Evolutionary conservation across 2,329 filamentous ascomycete species (phyloP).

Genomic region (Ophiocordyceps camponoti-leonardi): DNA sequence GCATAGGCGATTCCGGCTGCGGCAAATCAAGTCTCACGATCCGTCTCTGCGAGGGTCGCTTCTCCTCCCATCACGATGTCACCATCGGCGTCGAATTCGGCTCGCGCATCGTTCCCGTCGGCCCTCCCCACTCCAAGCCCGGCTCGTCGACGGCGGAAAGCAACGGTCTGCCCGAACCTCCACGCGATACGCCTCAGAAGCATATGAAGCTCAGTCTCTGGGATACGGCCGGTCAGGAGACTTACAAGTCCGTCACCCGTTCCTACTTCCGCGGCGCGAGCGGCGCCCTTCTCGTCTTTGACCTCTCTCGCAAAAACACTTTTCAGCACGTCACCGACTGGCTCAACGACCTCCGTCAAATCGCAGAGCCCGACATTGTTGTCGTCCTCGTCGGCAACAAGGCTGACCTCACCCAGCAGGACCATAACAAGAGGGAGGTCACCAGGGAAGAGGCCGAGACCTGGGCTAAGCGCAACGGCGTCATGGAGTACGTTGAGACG

Average conservation of each 20-base stretch:
- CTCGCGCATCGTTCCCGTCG: conserved; percentile 79
- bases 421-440: conserved; percentile 57
- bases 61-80: conserved; percentile 87
- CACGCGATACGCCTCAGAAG: conserved; percentile 33
- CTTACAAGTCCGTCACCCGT: conserved; percentile 88
- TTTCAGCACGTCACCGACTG: conserved; percentile 83
- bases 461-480: conserved; percentile 73
- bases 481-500: conserved; percentile 90
- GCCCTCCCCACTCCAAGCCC: conserved; percentile 50
- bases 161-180: conserved; percentile 36
- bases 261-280: conserved; percentile 77
- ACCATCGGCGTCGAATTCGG: conserved; percentile 96
- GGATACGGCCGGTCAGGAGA: conserved; percentile 95
- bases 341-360: conserved; percentile 85
- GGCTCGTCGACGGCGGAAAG: not conserved
- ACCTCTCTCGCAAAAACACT: conserved; percentile 72
- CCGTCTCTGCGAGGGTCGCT: conserved; percentile 89
- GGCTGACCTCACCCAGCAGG: conserved; percentile 51
- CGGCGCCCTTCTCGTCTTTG: conserved; percentile 71
- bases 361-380: conserved; percentile 89
- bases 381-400: conserved; percentile 95
- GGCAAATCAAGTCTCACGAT: conserved; percentile 92
- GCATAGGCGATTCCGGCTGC: conserved; percentile 89
- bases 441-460: conserved; percentile 68
- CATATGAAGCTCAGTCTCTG: conserved; percentile 91